These are phyloP conservation scores for Aspergillus brunneoviolaceus DNA, from an alignment of 2,329 filamentous ascomycete genomes.

Conservation along the genomic window DNA sequence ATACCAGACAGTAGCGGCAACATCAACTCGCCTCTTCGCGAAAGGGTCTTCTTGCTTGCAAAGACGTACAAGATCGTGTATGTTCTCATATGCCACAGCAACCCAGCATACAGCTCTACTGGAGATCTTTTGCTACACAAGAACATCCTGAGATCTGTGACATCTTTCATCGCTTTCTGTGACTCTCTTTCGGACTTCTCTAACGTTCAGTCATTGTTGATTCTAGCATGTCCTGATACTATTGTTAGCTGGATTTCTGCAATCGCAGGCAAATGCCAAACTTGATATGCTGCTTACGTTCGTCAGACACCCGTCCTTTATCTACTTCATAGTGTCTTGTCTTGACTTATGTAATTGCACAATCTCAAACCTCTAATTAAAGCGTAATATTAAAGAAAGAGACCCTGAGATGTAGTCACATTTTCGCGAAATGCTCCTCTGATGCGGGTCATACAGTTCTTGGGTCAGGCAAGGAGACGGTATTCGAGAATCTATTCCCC, in stretches of 20 bases:
- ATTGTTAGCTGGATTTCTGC: constrained; percentile 57
- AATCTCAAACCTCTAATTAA: too few species aligned
- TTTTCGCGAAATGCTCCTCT: fast-evolving
- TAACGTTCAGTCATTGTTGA: constrained; percentile 17
- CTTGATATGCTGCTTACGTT: background rate
- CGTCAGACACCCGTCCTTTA: background rate
- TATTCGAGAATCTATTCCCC: too few species aligned
- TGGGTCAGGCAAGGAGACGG: too few species aligned
- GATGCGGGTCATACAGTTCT: too few species aligned
- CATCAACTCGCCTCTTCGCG: constrained; percentile 50
- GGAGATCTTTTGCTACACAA: constrained; percentile 12
- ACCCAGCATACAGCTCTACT: constrained; percentile 19
- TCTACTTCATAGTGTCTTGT: background rate
- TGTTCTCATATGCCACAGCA: constrained; percentile 59
- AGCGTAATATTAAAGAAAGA: too few species aligned
- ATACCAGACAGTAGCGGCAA: constrained; percentile 16
- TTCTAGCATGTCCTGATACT: constrained; percentile 30
- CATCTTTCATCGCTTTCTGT: constrained; percentile 28
- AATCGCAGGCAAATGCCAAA: constrained; percentile 46
- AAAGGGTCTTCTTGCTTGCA: constrained; percentile 55
- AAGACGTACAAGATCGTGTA: constrained; percentile 66
- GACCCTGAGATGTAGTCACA: too few species aligned
- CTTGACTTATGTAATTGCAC: background rate
- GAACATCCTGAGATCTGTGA: constrained; percentile 15
- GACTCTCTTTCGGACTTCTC: constrained; percentile 16